Evolutionary conservation across 225 moss, liverwort and hornwort genomes (phyloP), one percentile per base, ranked within the genome.

Genomic region (Climacium dendroides): DNA sequence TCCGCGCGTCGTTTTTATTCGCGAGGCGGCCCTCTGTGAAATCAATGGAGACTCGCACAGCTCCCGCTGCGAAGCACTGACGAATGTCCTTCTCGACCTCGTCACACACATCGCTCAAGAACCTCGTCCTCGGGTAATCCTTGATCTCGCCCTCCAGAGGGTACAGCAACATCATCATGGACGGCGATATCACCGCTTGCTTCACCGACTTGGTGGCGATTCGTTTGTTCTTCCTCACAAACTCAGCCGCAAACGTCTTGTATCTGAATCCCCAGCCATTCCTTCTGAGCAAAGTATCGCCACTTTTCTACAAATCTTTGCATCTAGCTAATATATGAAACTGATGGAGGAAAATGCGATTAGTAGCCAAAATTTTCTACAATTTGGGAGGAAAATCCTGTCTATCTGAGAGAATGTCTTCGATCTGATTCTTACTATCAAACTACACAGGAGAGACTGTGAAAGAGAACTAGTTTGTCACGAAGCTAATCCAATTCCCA

Each of bases 51-150:
- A 94, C 92, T 17, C 92, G 90, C 7, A 39, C 86, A 22, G 90
- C 92, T 35, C 89, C 93, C 9, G 89, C 88, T 2, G 85, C 87
- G 81, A 92, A 94, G 83, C 88, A 88, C 2, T 93, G 90, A 47
- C 93, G 92, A 74, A 93, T 93, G 81, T 94, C 94, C 82, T 89
- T 93, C 89, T 94, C 93, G 78, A 91, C 92, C 84, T 94, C 92
- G 47, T 90, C 88, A 41, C 93, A 90, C 22, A 93, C 87, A 35
- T 94, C 92, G 47, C 87, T 74, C 19, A 91, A 59, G 29, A 94
- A 94, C 58, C 88, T 45, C 35, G 81, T 54, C 48, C 91, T 80
- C 10, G 89, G 83, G 63, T 91, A 94, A 45, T 81, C 85, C 22
- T 83, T 24, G 47, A 94, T 86, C 63, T 88, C 90, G 3, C 78